Base-by-base conservation (phyloP, 1,284 basidiomycete genomes). In the Ustilago hordei region DNA sequence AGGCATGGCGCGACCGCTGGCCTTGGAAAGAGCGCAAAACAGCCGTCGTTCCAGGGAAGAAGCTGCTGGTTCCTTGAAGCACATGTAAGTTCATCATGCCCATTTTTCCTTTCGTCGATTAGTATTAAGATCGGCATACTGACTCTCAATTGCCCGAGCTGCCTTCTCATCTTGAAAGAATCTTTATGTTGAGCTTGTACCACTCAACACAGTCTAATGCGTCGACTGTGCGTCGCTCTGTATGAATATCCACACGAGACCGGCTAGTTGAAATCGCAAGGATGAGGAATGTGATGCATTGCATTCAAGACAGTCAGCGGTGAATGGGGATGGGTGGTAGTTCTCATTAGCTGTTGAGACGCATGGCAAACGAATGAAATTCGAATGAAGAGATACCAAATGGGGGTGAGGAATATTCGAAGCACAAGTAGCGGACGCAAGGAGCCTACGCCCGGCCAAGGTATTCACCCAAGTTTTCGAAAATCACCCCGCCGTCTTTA, bases 11-110 rank as follows among this genome's bases (percentile, higher is more conserved):
- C 43, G n/a, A 19, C 7, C 2, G 28, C 50, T 0, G 11, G 9
- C 3, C 53, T 43, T 17, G 52, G 13, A 1, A 36, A 38, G 28
- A 34, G 28, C 8, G 28, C 41, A 4, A 66, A 55, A 12, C 52
- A 55, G 60, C 70, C 70, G 0, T 64, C 13, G 4, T 77, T 77
- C 58, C 69, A 72, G 43, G 69, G 75, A 6, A 66, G 64, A 32
- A 77, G 75, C 45, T 56, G 56, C 3, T 77, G 75, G 75, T 73
- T 77, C 64, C 56, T 77, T 9, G 75, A 77, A 56, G 75, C 75
- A 48, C 75, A 77, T 23, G 69, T 72, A 55, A 72, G 69, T 64
- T 3, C 23, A 28, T 28, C 23, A 28, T 28, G 23, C 23, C 23
- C 23, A 28, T 28, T 28, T 28, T 28, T 28, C 23, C 23, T 13